Base-by-base conservation (phyloP, 805 yeast genomes). In the Saturnispora halmiae region DNA sequence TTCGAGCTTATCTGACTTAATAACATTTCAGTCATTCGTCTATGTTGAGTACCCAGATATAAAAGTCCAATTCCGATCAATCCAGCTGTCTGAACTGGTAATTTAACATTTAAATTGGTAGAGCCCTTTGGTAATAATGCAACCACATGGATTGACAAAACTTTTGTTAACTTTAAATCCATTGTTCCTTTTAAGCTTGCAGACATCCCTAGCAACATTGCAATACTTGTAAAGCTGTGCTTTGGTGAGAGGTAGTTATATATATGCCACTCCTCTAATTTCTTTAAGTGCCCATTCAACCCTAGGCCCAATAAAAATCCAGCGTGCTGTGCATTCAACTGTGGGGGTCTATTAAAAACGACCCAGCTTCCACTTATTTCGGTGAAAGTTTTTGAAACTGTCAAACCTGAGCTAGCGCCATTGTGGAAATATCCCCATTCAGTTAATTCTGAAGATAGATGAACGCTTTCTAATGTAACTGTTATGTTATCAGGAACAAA, bases 241-340 rank as follows among this genome's bases (percentile, higher is more conserved):
- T 92, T 88, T 1, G 95, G 94, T 0, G 95, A 94, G 40, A 92
- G 63, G 50, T 86, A 87, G 54, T 90, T 88, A 58, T 86, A 92
- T 24, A 90, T 82, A 55, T 88, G 96, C 96, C 97, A 92, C 58
- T 92, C 96, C 53, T 90, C 97, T 20, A 92, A 62, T 31, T 70
- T 69, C 42, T 73, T 77, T 51, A 92, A 62, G 55, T 88, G 95
- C 0, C 97, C 97, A 60, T 85, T 85, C 24, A 92, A 63, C 0
- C 99, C 99, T 20, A 92, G 65, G 0, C 96, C 98, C 15, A 86
- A 61, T n/a, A 92, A 60, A 50, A 92, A 87, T 0, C 99, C 99
- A 18, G 96, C 96, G 64, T 88, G 96, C 46, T 84, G 88, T 0
- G 95, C 73, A 49, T 75, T 77, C 25, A 82, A 57, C 4, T 64